Base-by-base conservation (phyloP, 495 filamentous ascomycete species). In the Tetracladium setigerum region DNA sequence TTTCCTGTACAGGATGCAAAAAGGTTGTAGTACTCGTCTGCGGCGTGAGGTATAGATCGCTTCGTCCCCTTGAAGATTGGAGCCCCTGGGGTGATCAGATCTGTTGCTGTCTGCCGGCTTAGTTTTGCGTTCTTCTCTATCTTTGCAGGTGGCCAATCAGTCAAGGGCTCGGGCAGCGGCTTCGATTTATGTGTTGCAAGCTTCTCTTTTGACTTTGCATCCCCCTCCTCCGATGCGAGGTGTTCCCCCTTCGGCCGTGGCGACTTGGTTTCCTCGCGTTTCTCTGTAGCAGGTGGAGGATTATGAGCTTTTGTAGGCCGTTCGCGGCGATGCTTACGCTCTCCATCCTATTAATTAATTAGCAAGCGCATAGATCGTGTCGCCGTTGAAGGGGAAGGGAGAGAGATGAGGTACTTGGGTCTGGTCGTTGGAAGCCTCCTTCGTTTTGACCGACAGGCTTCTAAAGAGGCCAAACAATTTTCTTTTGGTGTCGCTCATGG, bases 21-120 rank as follows among this genome's bases (percentile, higher is more conserved):
- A 11, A 78, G 53, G 8, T 64, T 62, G 47, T 70, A 76, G 50
- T 71, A 75, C 43, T 72, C 60, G 22, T 56, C 42, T 2, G 41
- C 39, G 9, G 47, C 43, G 39, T 59, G 53, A 5, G 53, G 46
- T 13, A 59, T 49, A 4, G 53, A 3, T 9, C 24, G 41, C 34
- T 32, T 43, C 17, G 40, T 30, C 1, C 57, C 57, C 41, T 53
- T 59, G 33, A 51, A 56, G 0, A 56, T 46, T 2, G 57, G 53
- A 12, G 37, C 53, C 0, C 57, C 57, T 24, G 49, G 33, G 2
- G 43, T 40, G 19, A 59, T 59, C 38, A 56, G 15, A 34, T 59
- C 53, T 46, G 49, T 48, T 6, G 57, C 57, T 17, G 52, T 48
- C 18, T 52, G 49, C 31, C 56, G 50, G 4, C 41, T 39, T 17